phyloP scores from a whole-genome alignment of 495 filamentous ascomycete genomes.

The Oidiodendron maius region DNA sequence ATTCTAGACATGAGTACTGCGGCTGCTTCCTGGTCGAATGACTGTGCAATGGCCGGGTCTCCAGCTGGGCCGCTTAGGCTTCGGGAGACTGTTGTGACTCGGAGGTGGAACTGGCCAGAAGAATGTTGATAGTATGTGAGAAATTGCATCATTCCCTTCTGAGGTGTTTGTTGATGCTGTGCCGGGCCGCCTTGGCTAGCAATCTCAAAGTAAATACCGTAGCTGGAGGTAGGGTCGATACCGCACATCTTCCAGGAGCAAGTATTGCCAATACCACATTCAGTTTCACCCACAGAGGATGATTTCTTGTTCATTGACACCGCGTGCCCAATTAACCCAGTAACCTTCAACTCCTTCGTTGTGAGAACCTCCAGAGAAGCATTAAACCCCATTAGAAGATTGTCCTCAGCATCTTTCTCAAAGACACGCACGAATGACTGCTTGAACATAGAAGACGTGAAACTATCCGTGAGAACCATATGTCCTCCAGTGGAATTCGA shows the following conservation, averaged over 20 bases:
- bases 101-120: conserved; percentile 90
- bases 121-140: conserved; percentile 98
- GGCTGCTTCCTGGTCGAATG: conserved; percentile 97
- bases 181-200: conserved; percentile 87
- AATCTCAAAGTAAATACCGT: conserved; percentile 97
- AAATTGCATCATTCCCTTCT: conserved; percentile 97
- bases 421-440: conserved; percentile 97
- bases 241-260: conserved; percentile 99
- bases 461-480: conserved; percentile 98
- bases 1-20: conserved; percentile 98
- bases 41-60: conserved; percentile 95
- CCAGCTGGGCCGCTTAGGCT: conserved; percentile 91
- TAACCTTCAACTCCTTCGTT: conserved; percentile 98
- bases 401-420: conserved; percentile 92
- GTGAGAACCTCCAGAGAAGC: conserved; percentile 94
- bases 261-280: conserved; percentile 97
- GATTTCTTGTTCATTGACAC: conserved; percentile 98
- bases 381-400: conserved; percentile 97
- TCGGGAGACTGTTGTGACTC: conserved; percentile 89
- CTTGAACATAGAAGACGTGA: conserved; percentile 99
- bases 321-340: conserved; percentile 94
- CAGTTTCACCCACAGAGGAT: conserved; percentile 92
- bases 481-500: conserved; percentile 95
- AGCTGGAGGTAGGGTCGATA: conserved; percentile 89
- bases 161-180: conserved; percentile 77